Evolutionary conservation across 345 rosid species (phyloP).

Genomic region (Xanthoceras sorbifolium): DNA sequence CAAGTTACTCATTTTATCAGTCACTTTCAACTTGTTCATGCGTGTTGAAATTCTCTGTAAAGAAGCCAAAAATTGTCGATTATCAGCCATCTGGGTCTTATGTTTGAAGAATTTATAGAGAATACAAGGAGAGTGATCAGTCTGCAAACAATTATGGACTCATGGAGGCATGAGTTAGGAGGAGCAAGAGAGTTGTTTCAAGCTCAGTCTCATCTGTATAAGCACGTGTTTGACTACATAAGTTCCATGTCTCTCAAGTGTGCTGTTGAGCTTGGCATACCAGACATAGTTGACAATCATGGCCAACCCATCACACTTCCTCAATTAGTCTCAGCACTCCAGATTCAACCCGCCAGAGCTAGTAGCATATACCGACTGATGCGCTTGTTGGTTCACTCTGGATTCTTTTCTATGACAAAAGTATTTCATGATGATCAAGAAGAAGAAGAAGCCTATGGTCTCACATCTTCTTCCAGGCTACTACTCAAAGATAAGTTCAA

Average conservation of each 20-base stretch:
- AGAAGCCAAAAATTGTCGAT: background rate
- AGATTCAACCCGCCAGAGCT: slow-evolving; percentile 33
- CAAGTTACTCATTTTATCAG: background rate
- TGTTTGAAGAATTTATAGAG: background rate
- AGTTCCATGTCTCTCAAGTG: slow-evolving; percentile 51
- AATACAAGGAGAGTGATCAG: background rate
- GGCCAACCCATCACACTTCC: slow-evolving; percentile 42
- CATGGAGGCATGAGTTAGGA: background rate
- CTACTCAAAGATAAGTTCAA: slow-evolving; percentile 38
- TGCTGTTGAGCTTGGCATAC: slow-evolving; percentile 48
- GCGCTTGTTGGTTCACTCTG: slow-evolving; percentile 43
- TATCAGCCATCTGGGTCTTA: background rate
- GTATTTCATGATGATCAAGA: background rate
- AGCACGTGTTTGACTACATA: slow-evolving; percentile 37
- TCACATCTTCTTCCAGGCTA: slow-evolving; percentile 37
- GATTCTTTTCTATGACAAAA: slow-evolving; percentile 35
- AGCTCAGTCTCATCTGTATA: slow-evolving; percentile 48
- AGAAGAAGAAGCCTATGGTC: slow-evolving; percentile 33
- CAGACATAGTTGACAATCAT: slow-evolving; percentile 43
- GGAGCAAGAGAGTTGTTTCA: slow-evolving; percentile 27
- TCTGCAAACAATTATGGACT: slow-evolving; percentile 9
- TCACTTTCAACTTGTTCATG: background rate
- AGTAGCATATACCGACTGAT: slow-evolving; percentile 34
- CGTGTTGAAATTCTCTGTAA: background rate
- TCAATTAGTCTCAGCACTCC: slow-evolving; percentile 37